phyloP scores from a whole-genome alignment of 768 basidiomycete genomes.

The Tylopilus rubrobrunneus region DNA sequence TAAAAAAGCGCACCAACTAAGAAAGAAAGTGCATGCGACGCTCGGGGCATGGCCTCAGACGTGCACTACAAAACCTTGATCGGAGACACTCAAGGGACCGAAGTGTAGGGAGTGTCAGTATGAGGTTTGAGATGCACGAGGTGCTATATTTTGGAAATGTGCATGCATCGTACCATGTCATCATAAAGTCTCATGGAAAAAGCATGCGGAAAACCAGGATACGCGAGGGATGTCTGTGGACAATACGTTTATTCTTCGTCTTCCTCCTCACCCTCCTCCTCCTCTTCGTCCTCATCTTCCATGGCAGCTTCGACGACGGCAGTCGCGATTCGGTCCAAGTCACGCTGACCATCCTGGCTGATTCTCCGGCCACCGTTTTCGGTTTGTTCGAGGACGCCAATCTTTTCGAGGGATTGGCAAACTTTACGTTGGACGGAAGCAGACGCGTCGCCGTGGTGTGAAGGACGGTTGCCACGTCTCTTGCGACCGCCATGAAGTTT shows the following conservation, averaged over 20 bases:
- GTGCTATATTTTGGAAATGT: slow-evolving; percentile 30
- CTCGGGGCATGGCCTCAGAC: neutral
- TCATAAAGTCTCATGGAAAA: slow-evolving; percentile 21
- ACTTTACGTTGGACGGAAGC: slow-evolving; percentile 90
- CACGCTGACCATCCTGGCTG: slow-evolving; percentile 94
- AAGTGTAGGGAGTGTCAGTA: neutral
- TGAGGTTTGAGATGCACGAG: slow-evolving; percentile 7
- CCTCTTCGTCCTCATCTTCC: slow-evolving; percentile 74
- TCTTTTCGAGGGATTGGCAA: slow-evolving; percentile 97
- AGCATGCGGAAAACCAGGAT: slow-evolving; percentile 20
- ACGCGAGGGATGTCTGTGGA: slow-evolving; percentile 11
- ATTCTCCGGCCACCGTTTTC: slow-evolving; percentile 95
- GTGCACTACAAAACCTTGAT: neutral
- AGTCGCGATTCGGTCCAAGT: slow-evolving; percentile 91
- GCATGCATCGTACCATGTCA: slow-evolving; percentile 43
- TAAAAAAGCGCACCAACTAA: no score
- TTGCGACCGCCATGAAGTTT: slow-evolving; percentile 97
- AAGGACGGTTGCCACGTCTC: slow-evolving; percentile 94
- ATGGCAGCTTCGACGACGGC: slow-evolving; percentile 77
- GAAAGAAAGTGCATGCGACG: no score
- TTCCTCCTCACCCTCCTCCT: slow-evolving; percentile 61
- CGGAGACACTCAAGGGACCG: neutral
- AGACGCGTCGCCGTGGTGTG: slow-evolving; percentile 86
- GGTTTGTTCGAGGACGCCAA: slow-evolving; percentile 92
- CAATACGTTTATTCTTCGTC: slow-evolving; percentile 34